Conservation (phyloP, 1,139 yeast genomes). For the Kurtzmaniella natalensis region DNA sequence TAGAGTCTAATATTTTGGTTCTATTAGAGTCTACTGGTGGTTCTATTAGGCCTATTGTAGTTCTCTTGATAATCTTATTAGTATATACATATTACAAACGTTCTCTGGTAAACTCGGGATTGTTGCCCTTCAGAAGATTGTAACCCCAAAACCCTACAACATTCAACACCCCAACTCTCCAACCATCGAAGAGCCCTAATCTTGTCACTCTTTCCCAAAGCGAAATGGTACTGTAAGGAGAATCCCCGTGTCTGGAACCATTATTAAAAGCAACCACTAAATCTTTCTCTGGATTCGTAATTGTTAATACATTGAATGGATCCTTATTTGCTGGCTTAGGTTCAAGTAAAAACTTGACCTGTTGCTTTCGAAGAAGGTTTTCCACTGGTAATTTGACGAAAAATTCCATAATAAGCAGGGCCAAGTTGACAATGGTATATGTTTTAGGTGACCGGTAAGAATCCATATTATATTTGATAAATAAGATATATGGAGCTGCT, state of each 20-base stretch:
- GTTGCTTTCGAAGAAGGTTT: conserved; percentile 79
- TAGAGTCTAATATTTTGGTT: no score
- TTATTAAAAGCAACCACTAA: conserved; percentile 46
- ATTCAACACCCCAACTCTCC: conserved; percentile 83
- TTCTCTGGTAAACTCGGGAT: conserved; percentile 43
- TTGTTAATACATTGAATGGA: conserved; percentile 30
- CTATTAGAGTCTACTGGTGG: no score
- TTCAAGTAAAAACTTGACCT: conserved; percentile 56
- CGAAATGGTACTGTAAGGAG: conserved; percentile 4
- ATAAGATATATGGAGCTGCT: conserved; percentile 70
- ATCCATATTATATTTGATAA: conserved; percentile 65
- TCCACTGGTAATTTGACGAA: conserved; percentile 83
- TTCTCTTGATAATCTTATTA: neutral
- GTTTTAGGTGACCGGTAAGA: conserved; percentile 59
- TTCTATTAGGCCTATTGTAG: no score
- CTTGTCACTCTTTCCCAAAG: conserved; percentile 17
- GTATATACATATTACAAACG: conserved; percentile 16
- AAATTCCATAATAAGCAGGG: conserved; percentile 61
- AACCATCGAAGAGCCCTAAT: conserved; percentile 71
- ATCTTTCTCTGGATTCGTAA: conserved; percentile 38
- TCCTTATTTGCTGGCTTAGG: conserved; percentile 31
- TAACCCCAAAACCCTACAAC: conserved; percentile 84
- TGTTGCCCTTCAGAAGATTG: conserved; percentile 52
- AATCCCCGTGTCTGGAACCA: conserved; percentile 17
- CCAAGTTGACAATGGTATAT: conserved; percentile 49